A percentile compares a stretch with the other conserved stretches of the same genome.
Conservation (phyloP, 2,329 filamentous ascomycete genomes). For the Mollisia scopiformis region DNA sequence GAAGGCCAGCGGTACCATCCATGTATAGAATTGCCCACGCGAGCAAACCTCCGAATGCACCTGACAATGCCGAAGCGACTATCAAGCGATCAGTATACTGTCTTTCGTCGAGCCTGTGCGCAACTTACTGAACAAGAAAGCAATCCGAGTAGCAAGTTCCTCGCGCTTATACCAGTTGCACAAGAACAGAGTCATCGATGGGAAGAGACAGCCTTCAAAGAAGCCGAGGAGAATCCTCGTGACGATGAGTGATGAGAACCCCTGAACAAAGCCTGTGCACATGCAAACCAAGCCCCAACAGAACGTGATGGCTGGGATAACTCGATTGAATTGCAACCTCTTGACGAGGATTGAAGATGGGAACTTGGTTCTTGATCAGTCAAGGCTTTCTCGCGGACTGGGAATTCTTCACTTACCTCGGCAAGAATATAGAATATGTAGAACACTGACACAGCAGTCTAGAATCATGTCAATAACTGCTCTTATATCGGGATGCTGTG, state of each 20-base stretch:
- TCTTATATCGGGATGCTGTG: background rate
- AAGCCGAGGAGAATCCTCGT: slow-evolving; percentile 10
- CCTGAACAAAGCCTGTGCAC: slow-evolving; percentile 8
- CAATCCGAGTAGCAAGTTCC: slow-evolving; percentile 10
- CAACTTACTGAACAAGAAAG: slow-evolving; percentile 12
- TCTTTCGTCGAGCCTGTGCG: background rate
- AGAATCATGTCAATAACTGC: background rate
- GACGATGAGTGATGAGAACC: slow-evolving; percentile 7
- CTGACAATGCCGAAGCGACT: slow-evolving; percentile 24
- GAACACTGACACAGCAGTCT: slow-evolving; percentile 12
- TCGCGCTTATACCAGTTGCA: slow-evolving; percentile 16
- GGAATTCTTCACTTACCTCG: background rate
- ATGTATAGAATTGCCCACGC: slow-evolving; percentile 51
- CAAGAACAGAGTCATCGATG: slow-evolving; percentile 13
- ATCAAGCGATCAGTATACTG: background rate
- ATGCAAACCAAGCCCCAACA: slow-evolving; percentile 13
- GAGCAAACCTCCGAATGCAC: slow-evolving; percentile 52
- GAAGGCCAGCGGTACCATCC: slow-evolving; percentile 48
- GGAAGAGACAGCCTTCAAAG: slow-evolving; percentile 15
- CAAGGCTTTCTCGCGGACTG: too few species aligned
- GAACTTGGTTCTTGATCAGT: slow-evolving; percentile 1
- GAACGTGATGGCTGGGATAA: slow-evolving; percentile 10
- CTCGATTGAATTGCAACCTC: slow-evolving; percentile 11
- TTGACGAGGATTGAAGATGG: slow-evolving; percentile 13
- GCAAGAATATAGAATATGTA: slow-evolving; percentile 16